phyloP scores from a whole-genome alignment of 768 basidiomycete genomes.

The Mycena filopes region DNA sequence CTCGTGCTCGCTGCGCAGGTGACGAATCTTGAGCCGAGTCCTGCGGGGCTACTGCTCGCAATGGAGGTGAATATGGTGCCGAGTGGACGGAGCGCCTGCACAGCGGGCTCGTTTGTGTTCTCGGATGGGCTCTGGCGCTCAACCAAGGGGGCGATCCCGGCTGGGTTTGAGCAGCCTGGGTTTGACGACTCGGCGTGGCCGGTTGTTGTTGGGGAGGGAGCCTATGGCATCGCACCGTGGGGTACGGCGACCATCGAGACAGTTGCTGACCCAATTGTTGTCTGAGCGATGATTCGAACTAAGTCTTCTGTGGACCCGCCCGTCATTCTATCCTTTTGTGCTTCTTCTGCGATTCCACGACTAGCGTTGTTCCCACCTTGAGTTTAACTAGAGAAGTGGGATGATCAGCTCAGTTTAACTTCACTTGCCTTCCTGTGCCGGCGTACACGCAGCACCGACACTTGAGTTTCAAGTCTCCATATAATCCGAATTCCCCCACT shows the following conservation, averaged over 20 bases:
- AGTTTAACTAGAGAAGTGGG: no score
- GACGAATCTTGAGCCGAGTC: background rate
- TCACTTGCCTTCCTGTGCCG: no score
- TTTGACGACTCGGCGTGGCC: constrained; percentile 1
- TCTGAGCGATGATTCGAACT: no score
- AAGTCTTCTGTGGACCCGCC: no score
- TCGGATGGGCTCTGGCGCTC: constrained; percentile 4
- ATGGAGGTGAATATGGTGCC: constrained; percentile 23
- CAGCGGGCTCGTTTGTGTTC: background rate
- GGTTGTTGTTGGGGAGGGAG: background rate
- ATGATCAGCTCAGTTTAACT: no score
- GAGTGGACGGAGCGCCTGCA: background rate
- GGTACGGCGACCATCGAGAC: background rate
- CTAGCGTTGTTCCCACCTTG: no score
- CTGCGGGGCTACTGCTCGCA: background rate
- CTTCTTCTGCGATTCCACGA: no score
- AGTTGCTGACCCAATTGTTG: background rate
- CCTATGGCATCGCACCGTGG: background rate
- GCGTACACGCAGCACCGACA: no score
- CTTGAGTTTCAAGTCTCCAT: no score
- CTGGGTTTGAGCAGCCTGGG: constrained; percentile 8
- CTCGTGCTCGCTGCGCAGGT: constrained; percentile 10
- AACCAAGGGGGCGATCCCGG: constrained; percentile 10
- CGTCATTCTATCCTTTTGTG: no score
- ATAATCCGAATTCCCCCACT: no score